Evolutionary conservation across 2,329 filamentous ascomycete species (phyloP).

Genomic region (Ceratocystis huliohia): DNA sequence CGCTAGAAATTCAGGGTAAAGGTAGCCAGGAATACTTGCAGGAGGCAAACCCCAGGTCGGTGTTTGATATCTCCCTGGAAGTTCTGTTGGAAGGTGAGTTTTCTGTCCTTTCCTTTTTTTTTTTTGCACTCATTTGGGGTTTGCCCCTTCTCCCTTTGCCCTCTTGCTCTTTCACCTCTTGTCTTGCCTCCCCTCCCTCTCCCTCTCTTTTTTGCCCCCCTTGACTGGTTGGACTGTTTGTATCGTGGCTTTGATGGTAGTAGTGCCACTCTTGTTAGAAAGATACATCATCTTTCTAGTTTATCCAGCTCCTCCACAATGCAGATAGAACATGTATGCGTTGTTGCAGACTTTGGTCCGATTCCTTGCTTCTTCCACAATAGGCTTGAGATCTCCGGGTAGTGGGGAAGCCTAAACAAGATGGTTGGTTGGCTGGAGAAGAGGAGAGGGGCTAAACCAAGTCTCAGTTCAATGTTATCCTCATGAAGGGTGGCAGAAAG

Average conservation of each 20-base stretch:
- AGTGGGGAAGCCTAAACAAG: neutral
- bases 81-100: conserved; percentile 21
- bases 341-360: neutral
- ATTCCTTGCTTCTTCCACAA: neutral
- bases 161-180: neutral
- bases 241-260: neutral
- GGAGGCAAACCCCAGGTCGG: conserved; percentile 17
- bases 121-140: neutral
- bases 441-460: neutral
- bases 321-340: neutral
- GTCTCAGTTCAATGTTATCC: neutral
- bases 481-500: neutral
- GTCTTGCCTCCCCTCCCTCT: neutral
- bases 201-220: neutral
- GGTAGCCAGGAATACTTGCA: conserved; percentile 22
- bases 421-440: neutral
- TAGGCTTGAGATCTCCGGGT: conserved; percentile 1
- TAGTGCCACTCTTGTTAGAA: neutral
- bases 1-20: conserved; percentile 21
- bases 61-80: conserved; percentile 21
- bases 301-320: neutral
- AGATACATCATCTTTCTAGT: neutral
- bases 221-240: neutral
- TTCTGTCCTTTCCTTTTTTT: neutral
- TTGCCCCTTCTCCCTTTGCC: neutral